Conservation (phyloP, 495 filamentous ascomycete species). For the Talaromyces trachyspermus region DNA sequence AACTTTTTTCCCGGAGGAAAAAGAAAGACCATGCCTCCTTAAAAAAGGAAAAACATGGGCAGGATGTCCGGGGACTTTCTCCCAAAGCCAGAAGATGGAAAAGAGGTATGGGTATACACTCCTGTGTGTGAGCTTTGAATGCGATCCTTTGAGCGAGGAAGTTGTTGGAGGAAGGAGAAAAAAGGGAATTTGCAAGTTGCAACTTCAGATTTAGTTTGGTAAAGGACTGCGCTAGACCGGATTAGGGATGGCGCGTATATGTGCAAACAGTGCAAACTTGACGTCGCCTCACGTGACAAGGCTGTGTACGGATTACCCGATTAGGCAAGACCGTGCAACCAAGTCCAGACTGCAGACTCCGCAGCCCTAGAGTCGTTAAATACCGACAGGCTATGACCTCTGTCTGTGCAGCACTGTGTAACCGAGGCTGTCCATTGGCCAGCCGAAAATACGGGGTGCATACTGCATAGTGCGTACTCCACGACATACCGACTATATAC, state of each 20-base stretch:
- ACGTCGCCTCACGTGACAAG: no score
- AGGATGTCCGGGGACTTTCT: conserved; percentile 99
- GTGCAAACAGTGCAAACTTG: conserved; percentile 7
- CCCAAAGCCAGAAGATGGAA: conserved; percentile 76
- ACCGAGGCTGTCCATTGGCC: no score
- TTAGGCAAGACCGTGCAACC: no score
- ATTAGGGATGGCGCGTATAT: background rate
- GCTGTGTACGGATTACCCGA: no score
- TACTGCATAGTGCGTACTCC: no score
- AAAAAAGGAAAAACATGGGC: conserved; percentile 25
- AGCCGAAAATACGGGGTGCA: no score
- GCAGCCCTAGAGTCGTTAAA: no score
- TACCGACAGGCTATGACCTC: no score
- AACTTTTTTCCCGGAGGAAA: no score
- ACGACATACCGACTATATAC: no score
- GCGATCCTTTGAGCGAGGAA: conserved; percentile 99
- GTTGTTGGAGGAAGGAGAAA: conserved; percentile 37
- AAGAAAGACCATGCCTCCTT: conserved; percentile 20
- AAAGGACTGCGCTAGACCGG: background rate
- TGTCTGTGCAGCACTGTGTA: no score
- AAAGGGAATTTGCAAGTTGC: background rate
- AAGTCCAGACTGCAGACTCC: no score
- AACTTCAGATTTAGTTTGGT: conserved; percentile 19
- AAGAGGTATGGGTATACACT: conserved; percentile 33
- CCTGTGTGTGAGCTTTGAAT: conserved; percentile 98